A percentile compares a stretch with the other conserved stretches of the same genome.
Evolutionary conservation across 148 eudicot genomes (phyloP).

Genomic region (Euryodendron excelsum): DNA sequence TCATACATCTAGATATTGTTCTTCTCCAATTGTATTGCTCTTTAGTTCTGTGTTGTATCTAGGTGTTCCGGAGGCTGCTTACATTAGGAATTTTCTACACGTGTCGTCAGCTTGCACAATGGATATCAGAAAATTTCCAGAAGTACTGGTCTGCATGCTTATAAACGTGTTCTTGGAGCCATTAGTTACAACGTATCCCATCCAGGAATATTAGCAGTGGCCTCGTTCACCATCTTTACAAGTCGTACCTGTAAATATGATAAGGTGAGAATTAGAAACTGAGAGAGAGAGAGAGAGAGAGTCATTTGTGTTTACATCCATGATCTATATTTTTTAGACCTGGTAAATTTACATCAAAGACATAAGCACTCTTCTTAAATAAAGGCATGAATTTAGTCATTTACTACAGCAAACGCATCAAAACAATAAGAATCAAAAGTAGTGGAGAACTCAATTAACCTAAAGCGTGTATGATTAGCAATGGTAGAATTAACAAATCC

Average conservation of each 20-base stretch:
- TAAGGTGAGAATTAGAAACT: neutral
- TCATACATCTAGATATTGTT: no score
- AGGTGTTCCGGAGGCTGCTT: no score
- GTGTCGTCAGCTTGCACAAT: no score
- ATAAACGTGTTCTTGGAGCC: no score
- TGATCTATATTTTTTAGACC: neutral
- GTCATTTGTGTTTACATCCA: neutral
- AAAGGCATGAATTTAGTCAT: neutral
- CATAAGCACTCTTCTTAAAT: neutral
- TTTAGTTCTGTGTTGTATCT: no score
- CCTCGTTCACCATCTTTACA: slow-evolving; percentile 51
- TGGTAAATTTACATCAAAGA: neutral
- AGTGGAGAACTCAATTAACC: neutral
- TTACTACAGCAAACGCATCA: neutral
- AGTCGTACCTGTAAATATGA: slow-evolving; percentile 33
- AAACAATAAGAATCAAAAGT: neutral
- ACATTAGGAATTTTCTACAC: no score
- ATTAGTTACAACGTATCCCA: slow-evolving; percentile 38
- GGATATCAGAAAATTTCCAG: no score
- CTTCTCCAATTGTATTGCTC: no score
- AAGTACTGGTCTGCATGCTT: no score
- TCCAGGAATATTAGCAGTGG: slow-evolving; percentile 42
- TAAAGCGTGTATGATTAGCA: neutral
- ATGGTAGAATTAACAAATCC: neutral
- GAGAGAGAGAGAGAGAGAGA: neutral